Evolutionary conservation across 148 eudicot species (phyloP), one percentile per base, ranked within the genome.

Genomic region (Camellia japonica): DNA sequence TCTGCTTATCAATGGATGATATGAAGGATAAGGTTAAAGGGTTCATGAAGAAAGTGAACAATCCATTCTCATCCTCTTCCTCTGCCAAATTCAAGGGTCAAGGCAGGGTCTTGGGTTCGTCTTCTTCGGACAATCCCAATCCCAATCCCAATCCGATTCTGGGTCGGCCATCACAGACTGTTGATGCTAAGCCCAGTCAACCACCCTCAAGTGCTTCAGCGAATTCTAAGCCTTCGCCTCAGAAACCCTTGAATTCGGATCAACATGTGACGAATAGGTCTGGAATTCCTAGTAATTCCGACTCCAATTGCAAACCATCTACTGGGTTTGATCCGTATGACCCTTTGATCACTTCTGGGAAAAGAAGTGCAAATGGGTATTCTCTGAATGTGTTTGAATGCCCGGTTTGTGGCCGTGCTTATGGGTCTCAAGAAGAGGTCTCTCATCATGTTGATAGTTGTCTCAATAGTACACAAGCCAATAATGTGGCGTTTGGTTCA

Each of bases 1-100:
- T 49, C 7, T 49, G 6, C 6, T 76, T 4, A 13, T 73, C 64
- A 83, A 90, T 96, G 99, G 30, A 74, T 78, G 98, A 97, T 73
- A 81, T 96, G 89, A 94, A 90, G 85, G 99, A 88, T 71, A 94
- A 97, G 76, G 75, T 97, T 49, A 94, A 94, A 74, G 99, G 93
- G 13, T 92, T 94, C 82, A 90, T 96, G 95, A 96, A 92, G 84
- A 96, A 96, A 82, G 93, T 96, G 84, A 93, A 92, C 82, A 89
- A 84, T 46, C 91, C 88, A 42, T 80, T 91, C 71, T 52, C 91
- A 19, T 77, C 94, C 4, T 89, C 98, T 19, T 88, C 98, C 3
- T 94, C 98, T 41, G 91, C 92, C 30, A 90, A 86, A 87, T 96
- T 96, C 83, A 90, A 91, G 74, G n/a, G 99, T 81, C 98, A 82